Evolutionary conservation across 768 basidiomycete species (phyloP), one percentile per base, ranked within the genome.

Genomic region (Mycena filopes): DNA sequence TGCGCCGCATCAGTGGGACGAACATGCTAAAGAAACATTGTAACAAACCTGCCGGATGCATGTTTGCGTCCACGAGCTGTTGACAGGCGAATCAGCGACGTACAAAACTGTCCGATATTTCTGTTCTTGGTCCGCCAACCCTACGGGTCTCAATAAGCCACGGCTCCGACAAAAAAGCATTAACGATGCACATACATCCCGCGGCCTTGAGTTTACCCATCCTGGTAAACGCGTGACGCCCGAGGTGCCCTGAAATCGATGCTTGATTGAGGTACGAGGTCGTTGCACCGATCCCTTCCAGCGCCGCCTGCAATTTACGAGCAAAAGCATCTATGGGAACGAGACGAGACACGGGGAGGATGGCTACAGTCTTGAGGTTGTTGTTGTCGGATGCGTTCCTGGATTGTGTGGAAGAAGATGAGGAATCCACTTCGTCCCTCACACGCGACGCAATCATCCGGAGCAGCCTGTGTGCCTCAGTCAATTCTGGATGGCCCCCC

Each of bases 141-240:
- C 63, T 36, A 23, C 3, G 8, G 42, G 16, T 58, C 49, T 60
- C 47, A 8, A 41, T 61, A 20, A 50, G 47, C 47, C 42, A 45
- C 47, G 18, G 1, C 51, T 55, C 28, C 28, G 23, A 18, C 5
- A 56, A 21, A 60, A 16, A 45, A 28, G 10, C 26, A 38, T n/a
- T 38, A n/a, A 4, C 9, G 5, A 36, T 36, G 4, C 21, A 57
- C 48, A 9, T 66, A 43, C 62, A 53, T 28, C 48, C 87, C 0
- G 91, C 88, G 36, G 94, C 93, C 82, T 99, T 99, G 43, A 99
- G 86, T 77, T 98, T 98, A 2, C 98, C 98, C 89, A 99, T 98
- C 53, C 93, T 82, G 38, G 94, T 94, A 77, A 99, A 99, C 0
- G 96, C 95, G 79, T 99, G 96, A 41, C 92, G 87, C 16, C 98